phyloP scores from a whole-genome alignment of 352 stramenopile genomes.

The Hyaloperonospora arabidopsidis region DNA sequence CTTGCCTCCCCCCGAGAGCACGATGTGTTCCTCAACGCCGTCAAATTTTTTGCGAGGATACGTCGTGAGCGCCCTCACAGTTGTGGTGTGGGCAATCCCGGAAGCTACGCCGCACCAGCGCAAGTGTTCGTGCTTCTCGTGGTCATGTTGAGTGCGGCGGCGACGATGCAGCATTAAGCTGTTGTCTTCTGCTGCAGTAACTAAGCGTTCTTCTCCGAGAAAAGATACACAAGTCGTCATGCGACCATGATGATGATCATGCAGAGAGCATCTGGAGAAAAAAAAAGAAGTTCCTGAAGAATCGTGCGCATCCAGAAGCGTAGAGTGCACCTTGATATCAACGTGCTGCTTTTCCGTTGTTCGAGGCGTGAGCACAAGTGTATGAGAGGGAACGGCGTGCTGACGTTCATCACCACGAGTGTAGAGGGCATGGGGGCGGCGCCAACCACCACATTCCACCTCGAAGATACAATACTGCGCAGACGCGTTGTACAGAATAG shows the following conservation, averaged over 20 bases:
- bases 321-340: conserved; percentile 65
- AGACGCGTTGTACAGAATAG: conserved; percentile 67
- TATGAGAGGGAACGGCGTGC: conserved; percentile 38
- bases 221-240: conserved; percentile 62
- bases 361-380: conserved; percentile 62
- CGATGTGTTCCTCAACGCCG: conserved; percentile 29
- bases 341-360: conserved; percentile 42
- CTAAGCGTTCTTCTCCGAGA: conserved; percentile 33
- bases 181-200: conserved; percentile 80
- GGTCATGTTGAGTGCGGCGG: not conserved
- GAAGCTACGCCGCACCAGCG: conserved; percentile 45
- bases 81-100: conserved; percentile 72
- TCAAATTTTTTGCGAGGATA: conserved; percentile 27
- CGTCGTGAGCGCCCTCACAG: conserved; percentile 53
- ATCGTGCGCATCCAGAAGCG: conserved; percentile 14
- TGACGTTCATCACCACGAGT: conserved; percentile 4
- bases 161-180: conserved; percentile 64
- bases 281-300: not conserved
- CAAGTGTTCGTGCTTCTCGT: conserved; percentile 7
- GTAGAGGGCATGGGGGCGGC: conserved; percentile 59
- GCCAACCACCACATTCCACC: conserved; percentile 77
- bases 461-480: conserved; percentile 69
- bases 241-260: conserved; percentile 63
- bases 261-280: conserved; percentile 40
- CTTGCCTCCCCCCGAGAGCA: conserved; percentile 75